phyloP scores from a whole-genome alignment of 176 grass and related monocot genomes.

The Pontederia crassipes region DNA sequence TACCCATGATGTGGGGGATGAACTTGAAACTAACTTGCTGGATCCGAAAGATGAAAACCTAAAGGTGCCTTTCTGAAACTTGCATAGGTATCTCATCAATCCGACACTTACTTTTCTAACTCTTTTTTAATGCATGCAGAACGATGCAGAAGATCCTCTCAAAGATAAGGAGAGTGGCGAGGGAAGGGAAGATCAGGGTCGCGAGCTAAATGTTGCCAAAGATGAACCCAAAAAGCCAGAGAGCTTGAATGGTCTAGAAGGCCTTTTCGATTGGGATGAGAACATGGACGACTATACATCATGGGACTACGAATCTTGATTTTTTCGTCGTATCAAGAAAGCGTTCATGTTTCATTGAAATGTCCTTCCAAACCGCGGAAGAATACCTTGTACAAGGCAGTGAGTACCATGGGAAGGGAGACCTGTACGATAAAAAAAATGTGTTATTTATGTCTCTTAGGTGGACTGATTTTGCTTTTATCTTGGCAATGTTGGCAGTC shows the following conservation, averaged over 20 bases:
- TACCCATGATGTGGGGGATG: conserved; percentile 8
- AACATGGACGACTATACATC: too few relatives aligned
- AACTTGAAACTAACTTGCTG: conserved; percentile 25
- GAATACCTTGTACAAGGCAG: too few relatives aligned
- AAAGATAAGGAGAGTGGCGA: conserved; percentile 21
- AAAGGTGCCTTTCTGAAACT: neutral
- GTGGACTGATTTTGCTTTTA: too few relatives aligned
- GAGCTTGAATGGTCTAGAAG: neutral
- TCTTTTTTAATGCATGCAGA: conserved; percentile 12
- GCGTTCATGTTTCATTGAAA: too few relatives aligned
- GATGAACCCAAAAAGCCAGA: neutral
- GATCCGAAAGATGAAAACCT: conserved; percentile 6
- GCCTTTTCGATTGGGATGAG: neutral
- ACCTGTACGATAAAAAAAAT: too few relatives aligned
- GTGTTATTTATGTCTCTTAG: too few relatives aligned
- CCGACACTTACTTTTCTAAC: neutral
- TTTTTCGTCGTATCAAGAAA: too few relatives aligned
- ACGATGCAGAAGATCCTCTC: conserved; percentile 7
- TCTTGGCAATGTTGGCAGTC: too few relatives aligned
- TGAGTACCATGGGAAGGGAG: too few relatives aligned
- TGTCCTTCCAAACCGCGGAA: too few relatives aligned
- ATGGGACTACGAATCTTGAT: too few relatives aligned
- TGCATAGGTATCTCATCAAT: neutral
- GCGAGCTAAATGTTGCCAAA: neutral
- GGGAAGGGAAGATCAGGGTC: conserved; percentile 10